Conservation (phyloP, 768 basidiomycete genomes). For the Macrolepiota albuminosa region DNA sequence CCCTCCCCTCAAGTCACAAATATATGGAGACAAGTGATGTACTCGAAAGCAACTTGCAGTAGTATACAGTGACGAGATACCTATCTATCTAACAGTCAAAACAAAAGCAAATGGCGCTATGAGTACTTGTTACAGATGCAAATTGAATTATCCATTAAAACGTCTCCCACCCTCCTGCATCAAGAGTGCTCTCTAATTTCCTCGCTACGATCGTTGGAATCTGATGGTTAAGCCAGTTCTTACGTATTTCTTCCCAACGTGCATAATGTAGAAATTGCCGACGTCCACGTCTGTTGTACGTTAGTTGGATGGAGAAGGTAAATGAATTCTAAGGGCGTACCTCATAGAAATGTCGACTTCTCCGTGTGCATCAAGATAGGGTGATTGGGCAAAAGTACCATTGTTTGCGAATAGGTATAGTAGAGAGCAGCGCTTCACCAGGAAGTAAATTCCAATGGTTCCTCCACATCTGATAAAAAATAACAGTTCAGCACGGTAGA, state of each 20-base stretch:
- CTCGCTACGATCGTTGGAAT: slow-evolving; percentile 89
- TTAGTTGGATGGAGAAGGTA: neutral
- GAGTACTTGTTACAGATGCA: slow-evolving; percentile 1
- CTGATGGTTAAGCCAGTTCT: slow-evolving; percentile 85
- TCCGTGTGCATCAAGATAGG: slow-evolving; percentile 92
- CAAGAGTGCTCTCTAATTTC: slow-evolving; percentile 80
- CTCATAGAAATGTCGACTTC: slow-evolving; percentile 91
- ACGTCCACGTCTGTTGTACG: slow-evolving; percentile 63
- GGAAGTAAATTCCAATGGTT: slow-evolving; percentile 82
- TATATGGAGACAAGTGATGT: too few relatives aligned
- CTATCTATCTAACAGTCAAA: neutral
- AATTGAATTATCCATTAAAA: slow-evolving; percentile 35
- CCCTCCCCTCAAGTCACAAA: too few relatives aligned
- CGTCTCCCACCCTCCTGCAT: slow-evolving; percentile 93
- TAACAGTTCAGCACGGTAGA: neutral
- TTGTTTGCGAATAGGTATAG: slow-evolving; percentile 85
- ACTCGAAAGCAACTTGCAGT: neutral
- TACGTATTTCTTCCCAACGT: slow-evolving; percentile 88
- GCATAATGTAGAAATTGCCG: slow-evolving; percentile 82
- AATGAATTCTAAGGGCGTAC: slow-evolving; percentile 33
- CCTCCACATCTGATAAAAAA: slow-evolving; percentile 72
- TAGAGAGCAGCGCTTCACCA: slow-evolving; percentile 88
- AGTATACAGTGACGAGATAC: slow-evolving; percentile 7
- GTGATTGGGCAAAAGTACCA: slow-evolving; percentile 85
- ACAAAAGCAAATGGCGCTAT: neutral